Evolutionary conservation across 345 rosid species (phyloP).

Genomic region (Rubroshorea leprosula): DNA sequence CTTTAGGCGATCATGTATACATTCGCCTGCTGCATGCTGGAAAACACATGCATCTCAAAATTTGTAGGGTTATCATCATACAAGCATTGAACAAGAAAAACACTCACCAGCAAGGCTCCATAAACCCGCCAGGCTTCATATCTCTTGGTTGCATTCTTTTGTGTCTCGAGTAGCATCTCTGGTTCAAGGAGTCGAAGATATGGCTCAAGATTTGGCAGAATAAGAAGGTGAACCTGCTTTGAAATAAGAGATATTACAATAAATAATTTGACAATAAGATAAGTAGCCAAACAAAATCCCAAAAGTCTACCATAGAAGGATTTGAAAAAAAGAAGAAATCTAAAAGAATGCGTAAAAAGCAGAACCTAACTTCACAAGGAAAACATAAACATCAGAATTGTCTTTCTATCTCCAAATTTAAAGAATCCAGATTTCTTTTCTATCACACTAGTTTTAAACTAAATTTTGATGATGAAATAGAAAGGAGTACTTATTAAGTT

Average conservation of each 20-base stretch:
- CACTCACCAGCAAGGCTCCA: conserved; percentile 76
- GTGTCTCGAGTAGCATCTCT: conserved; percentile 76
- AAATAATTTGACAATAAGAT: conserved; percentile 5
- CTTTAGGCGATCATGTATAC: conserved; percentile 61
- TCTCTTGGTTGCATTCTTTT: conserved; percentile 82
- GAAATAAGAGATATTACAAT: conserved; percentile 14
- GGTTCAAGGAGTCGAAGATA: conserved; percentile 84
- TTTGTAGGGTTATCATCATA: conserved; percentile 2
- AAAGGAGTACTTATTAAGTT: too few relatives aligned
- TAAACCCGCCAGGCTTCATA: conserved; percentile 93
- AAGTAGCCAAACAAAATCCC: conserved; percentile 1
- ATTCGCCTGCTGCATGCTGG: conserved; percentile 76
- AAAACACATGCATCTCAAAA: conserved; percentile 13
- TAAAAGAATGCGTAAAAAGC: too few relatives aligned
- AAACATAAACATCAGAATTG: too few relatives aligned
- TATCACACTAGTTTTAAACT: too few relatives aligned
- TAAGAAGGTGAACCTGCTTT: conserved; percentile 65
- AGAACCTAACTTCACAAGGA: too few relatives aligned
- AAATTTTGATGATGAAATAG: too few relatives aligned
- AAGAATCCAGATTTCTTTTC: too few relatives aligned
- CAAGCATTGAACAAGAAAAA: conserved; percentile 11
- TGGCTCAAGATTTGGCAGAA: conserved; percentile 74
- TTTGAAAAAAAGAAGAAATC: not conserved
- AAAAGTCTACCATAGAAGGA: not conserved
- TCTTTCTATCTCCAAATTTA: too few relatives aligned